Percentiles rank a stretch among this genome's conserved stretches.
These are phyloP conservation scores for Pseudogymnoascus sp. DNA, from an alignment of 2,329 filamentous ascomycete species.

Conservation along the genomic window DNA sequence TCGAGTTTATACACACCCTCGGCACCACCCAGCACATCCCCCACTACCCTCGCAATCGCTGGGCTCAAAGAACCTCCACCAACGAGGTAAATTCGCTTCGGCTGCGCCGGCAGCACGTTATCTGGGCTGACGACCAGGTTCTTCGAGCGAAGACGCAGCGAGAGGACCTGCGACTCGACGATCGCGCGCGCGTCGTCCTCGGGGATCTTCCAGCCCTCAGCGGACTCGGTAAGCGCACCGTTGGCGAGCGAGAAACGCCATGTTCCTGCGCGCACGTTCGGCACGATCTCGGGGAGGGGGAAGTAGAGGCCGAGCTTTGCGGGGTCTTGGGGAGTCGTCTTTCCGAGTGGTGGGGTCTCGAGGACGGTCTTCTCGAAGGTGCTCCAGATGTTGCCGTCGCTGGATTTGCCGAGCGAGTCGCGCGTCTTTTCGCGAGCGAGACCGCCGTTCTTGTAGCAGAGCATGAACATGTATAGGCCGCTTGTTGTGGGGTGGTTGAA, in stretches of 20 bases:
- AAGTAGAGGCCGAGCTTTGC: slow-evolving; percentile 93
- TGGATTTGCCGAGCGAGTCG: slow-evolving; percentile 60
- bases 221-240: slow-evolving; percentile 30
- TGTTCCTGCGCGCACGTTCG: slow-evolving; percentile 76
- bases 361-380: slow-evolving; percentile 71
- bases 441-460: slow-evolving; percentile 98
- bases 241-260: slow-evolving; percentile 69
- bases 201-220: slow-evolving; percentile 44
- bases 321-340: slow-evolving; percentile 44
- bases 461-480: slow-evolving; percentile 98
- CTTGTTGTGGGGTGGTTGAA: slow-evolving; percentile 93
- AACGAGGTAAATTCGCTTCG: slow-evolving; percentile 85
- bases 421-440: slow-evolving; percentile 86
- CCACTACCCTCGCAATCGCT: slow-evolving; percentile 77
- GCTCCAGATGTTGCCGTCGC: slow-evolving; percentile 59
- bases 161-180: slow-evolving; percentile 90
- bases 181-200: slow-evolving; percentile 76
- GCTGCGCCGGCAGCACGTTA: slow-evolving; percentile 65
- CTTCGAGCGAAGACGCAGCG: slow-evolving; percentile 76
- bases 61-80: slow-evolving; percentile 86
- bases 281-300: slow-evolving; percentile 89
- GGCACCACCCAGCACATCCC: slow-evolving; percentile 77
- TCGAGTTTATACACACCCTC: slow-evolving; percentile 93
- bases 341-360: slow-evolving; percentile 61
- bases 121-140: slow-evolving; percentile 59